These are phyloP conservation scores for Mycena vulgaris DNA, from an alignment of 768 basidiomycete genomes.

Conservation along the genomic window DNA sequence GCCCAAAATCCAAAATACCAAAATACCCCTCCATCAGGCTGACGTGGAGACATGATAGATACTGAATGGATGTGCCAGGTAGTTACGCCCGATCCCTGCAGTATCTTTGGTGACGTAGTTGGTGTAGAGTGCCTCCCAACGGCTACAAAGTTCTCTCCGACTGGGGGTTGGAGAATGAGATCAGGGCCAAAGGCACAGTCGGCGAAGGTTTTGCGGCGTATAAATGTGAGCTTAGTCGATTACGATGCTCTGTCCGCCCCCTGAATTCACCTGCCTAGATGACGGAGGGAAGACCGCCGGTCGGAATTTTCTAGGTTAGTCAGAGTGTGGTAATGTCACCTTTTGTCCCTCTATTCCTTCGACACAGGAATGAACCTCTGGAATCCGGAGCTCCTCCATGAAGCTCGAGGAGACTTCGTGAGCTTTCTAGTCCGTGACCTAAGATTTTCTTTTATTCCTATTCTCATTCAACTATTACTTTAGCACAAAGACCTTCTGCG, in stretches of 20 bases:
- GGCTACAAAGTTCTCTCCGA: constrained; percentile 31
- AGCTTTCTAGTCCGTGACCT: background rate
- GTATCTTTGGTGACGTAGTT: background rate
- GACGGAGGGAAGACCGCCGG: background rate
- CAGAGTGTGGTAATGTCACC: background rate
- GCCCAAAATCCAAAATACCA: background rate
- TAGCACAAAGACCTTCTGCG: constrained; percentile 25
- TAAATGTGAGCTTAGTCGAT: constrained; percentile 28
- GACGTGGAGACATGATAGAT: too few relatives aligned
- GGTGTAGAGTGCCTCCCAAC: constrained; percentile 29
- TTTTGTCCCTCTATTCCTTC: too few relatives aligned
- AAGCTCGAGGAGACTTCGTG: constrained; percentile 30
- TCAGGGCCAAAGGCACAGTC: background rate
- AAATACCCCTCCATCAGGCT: background rate
- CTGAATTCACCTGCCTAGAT: background rate
- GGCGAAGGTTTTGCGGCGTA: constrained; percentile 14
- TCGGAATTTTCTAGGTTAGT: background rate
- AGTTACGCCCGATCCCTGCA: background rate
- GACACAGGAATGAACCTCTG: constrained; percentile 16
- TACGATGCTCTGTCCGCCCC: background rate
- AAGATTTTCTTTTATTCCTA: background rate
- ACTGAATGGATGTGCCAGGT: background rate
- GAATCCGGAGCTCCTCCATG: constrained; percentile 19
- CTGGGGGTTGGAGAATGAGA: constrained; percentile 26
- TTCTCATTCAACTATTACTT: background rate